Percentiles rank a stretch among this genome's conserved stretches.
These are phyloP conservation scores for Candida sanyaensis DNA, from an alignment of 1,139 yeast genomes.

Conservation along the genomic window DNA sequence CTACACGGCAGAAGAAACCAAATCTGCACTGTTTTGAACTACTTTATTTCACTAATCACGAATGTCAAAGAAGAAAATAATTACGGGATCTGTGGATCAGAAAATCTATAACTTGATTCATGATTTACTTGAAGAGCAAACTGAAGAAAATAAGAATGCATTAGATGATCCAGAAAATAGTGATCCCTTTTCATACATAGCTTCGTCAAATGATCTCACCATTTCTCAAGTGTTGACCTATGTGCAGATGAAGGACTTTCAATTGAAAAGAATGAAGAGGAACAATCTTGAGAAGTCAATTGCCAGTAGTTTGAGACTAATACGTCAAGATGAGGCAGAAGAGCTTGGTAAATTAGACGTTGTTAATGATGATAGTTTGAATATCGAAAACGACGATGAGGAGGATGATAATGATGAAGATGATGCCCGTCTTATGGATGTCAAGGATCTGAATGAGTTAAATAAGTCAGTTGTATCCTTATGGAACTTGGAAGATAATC, in stretches of 20 bases:
- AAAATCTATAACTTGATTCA: conserved; percentile 53
- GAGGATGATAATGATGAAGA: conserved; percentile 11
- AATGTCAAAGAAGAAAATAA: conserved; percentile 21
- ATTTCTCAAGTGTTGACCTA: conserved; percentile 53
- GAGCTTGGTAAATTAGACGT: conserved; percentile 36
- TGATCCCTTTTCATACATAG: conserved; percentile 45
- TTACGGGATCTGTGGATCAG: conserved; percentile 44
- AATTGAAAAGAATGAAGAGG: conserved; percentile 68
- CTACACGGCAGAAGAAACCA: no score
- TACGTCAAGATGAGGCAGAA: conserved; percentile 44
- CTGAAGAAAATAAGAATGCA: conserved; percentile 40
- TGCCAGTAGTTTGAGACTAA: conserved; percentile 51
- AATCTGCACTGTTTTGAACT: no score
- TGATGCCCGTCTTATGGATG: conserved; percentile 53
- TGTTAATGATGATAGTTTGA: conserved; percentile 23
- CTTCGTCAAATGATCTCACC: conserved; percentile 60
- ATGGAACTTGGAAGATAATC: conserved; percentile 50
- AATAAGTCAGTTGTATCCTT: conserved; percentile 74
- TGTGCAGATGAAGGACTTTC: conserved; percentile 60
- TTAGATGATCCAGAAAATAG: conserved; percentile 23
- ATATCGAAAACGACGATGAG: conserved; percentile 16
- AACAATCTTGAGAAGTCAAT: conserved; percentile 55
- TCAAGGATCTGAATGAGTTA: conserved; percentile 60
- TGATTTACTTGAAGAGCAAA: conserved; percentile 52
- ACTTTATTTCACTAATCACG: no score